Evolutionary conservation across 2,329 filamentous ascomycete genomes (phyloP).

Genomic region (Paracamarosporium sp.): DNA sequence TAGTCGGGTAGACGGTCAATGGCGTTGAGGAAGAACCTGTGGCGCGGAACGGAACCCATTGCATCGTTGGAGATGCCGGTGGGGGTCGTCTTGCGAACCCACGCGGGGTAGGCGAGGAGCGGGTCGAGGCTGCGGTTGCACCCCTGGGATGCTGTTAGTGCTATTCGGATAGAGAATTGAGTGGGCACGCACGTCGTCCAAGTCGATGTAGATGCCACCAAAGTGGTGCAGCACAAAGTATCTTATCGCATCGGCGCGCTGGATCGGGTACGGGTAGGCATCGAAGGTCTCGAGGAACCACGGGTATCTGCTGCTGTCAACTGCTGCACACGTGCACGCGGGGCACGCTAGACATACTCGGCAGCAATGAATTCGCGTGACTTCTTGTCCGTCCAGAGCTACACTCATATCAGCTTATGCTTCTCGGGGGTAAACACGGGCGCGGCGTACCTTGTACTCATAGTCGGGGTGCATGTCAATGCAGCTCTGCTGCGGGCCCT

Average conservation of each 20-base stretch:
- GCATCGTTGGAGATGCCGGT: constrained; percentile 84
- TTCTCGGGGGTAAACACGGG: neutral
- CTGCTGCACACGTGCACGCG: neutral
- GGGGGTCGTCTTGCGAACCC: constrained; percentile 73
- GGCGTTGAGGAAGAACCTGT: constrained; percentile 76
- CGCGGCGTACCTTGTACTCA: constrained; percentile 68
- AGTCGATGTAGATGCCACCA: constrained; percentile 81
- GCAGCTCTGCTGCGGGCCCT: constrained; percentile 69
- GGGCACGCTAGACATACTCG: constrained; percentile 52
- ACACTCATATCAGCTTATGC: constrained; percentile 31
- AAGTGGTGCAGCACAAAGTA: constrained; percentile 81
- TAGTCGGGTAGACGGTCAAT: constrained; percentile 73
- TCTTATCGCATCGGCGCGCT: constrained; percentile 78
- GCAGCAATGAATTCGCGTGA: constrained; percentile 73
- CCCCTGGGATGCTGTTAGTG: constrained; percentile 54
- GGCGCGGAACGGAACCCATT: constrained; percentile 75
- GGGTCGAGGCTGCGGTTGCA: constrained; percentile 73
- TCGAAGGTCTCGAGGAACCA: constrained; percentile 81
- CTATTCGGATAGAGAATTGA: constrained; percentile 7
- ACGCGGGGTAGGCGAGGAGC: constrained; percentile 72
- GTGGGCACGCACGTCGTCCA: constrained; percentile 66
- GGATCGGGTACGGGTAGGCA: constrained; percentile 75
- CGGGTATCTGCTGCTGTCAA: constrained; percentile 60
- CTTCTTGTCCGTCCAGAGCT: constrained; percentile 79
- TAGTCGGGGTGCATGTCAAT: constrained; percentile 72